Evolutionary conservation across 148 eudicot species (phyloP), one percentile per base, ranked within the genome.

Genomic region (Agrostemma githago): DNA sequence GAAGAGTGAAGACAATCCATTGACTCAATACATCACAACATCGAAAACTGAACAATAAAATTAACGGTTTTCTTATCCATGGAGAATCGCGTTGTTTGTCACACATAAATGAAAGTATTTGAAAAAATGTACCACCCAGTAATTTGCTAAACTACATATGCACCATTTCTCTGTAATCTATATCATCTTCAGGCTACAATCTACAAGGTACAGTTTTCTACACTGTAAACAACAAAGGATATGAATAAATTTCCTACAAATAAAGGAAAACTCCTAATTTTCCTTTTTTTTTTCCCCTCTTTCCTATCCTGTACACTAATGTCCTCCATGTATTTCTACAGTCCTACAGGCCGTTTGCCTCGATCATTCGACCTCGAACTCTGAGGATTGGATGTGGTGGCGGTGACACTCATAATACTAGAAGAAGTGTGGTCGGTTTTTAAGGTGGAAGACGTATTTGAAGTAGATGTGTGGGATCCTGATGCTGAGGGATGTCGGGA

Each of bases 271-370:
- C 34, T 2, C 16, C 53, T 62, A 65, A 40, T 37, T 6, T 39
- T n/a, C 3, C 21, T 65, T 5, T 42, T 6, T 46, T 9, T 19
- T 21, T 20, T 19, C 20, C 3, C 6, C 46, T 19, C 0, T 43
- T 44, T 46, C 58, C n/a, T n/a, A 65, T 19, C 17, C 39, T 71
- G 56, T 71, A 71, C 44, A 53, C 37, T 37, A 14, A 12, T 7
- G 8, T 3, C 54, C 5, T 15, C n/a, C 60, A 5, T 2, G 34
- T 26, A 26, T 26, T 46, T 39, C 61, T 17, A 53, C 16, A 6
- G 62, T 20, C 68, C 44, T 19, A 83, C 40, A 17, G 88, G 91
- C 42, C 72, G 87, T 69, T 89, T 91, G 3, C 93, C 91, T 8
- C 16, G 78, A 37, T 79, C 76, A 67, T 83, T 84, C 4, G 75